These are phyloP conservation scores for Stylosanthes scabra DNA, from an alignment of 331 rosid genomes.

Conservation along the genomic window DNA sequence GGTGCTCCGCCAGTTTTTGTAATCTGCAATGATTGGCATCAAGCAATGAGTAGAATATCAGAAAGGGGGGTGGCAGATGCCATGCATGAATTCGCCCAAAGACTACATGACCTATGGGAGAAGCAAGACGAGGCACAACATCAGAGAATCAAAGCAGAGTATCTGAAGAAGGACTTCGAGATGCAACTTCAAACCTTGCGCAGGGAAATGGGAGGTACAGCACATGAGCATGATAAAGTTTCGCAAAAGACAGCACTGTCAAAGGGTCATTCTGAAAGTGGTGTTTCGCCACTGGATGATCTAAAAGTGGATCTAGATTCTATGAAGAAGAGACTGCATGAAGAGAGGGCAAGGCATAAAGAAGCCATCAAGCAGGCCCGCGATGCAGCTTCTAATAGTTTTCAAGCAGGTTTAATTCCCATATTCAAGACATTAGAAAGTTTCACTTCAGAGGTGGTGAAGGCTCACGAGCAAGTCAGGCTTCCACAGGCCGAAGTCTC, in stretches of 20 bases:
- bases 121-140: slow-evolving; percentile 87
- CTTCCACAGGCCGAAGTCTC: slow-evolving; percentile 46
- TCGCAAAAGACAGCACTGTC: slow-evolving; percentile 56
- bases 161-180: slow-evolving; percentile 78
- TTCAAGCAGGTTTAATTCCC: slow-evolving; percentile 87
- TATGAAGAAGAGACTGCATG: slow-evolving; percentile 71
- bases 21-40: slow-evolving; percentile 91
- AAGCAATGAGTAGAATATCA: slow-evolving; percentile 86
- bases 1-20: slow-evolving; percentile 91
- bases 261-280: slow-evolving; percentile 66
- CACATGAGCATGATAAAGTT: slow-evolving; percentile 54
- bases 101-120: slow-evolving; percentile 85
- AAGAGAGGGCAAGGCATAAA: slow-evolving; percentile 82
- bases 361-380: slow-evolving; percentile 78
- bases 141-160: slow-evolving; percentile 80
- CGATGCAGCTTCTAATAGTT: slow-evolving; percentile 78
- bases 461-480: slow-evolving; percentile 88
- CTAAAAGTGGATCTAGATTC: slow-evolving; percentile 88
- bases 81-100: slow-evolving; percentile 78
- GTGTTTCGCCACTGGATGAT: slow-evolving; percentile 86
- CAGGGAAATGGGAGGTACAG: slow-evolving; percentile 55
- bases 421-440: slow-evolving; percentile 82
- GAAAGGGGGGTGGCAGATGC: slow-evolving; percentile 76
- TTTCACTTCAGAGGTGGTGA: slow-evolving; percentile 83
- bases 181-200: slow-evolving; percentile 69